A percentile compares a stretch with the other conserved stretches of the same genome.
These are phyloP conservation scores for Debaryomyces subglobosus DNA, from an alignment of 1,139 yeast genomes.

Conservation along the genomic window DNA sequence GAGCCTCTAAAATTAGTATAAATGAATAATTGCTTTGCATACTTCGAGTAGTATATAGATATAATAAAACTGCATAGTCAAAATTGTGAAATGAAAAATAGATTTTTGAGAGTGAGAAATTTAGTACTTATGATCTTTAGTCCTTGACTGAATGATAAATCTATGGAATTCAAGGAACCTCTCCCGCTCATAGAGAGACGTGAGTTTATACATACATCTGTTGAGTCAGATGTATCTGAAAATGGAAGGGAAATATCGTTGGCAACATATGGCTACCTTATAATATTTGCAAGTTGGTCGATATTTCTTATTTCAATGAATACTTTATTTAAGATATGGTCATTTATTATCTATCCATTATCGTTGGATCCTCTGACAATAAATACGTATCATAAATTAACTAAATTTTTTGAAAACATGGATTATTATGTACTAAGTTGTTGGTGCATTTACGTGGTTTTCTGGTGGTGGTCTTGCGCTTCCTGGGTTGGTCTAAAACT, in stretches of 20 bases:
- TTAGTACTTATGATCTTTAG: neutral
- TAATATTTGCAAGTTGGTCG: conserved; percentile 43
- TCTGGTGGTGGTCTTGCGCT: conserved; percentile 77
- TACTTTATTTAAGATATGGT: conserved; percentile 49
- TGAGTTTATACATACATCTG: conserved; percentile 8
- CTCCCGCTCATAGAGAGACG: conserved; percentile 16
- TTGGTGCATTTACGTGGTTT: conserved; percentile 58
- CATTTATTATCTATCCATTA: conserved; percentile 39
- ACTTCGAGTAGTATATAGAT: neutral
- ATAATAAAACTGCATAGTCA: neutral
- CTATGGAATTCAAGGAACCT: conserved; percentile 16
- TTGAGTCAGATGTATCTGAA: neutral
- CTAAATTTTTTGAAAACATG: conserved; percentile 21
- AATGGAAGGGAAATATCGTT: neutral
- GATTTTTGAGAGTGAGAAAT: neutral
- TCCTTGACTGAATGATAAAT: neutral
- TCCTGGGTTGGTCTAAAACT: conserved; percentile 81
- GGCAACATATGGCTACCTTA: conserved; percentile 37
- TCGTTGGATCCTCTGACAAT: conserved; percentile 12
- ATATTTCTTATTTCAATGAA: conserved; percentile 46
- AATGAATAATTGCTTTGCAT: conserved; percentile 14
- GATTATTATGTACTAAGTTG: conserved; percentile 55
- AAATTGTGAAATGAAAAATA: neutral
- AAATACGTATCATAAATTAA: conserved; percentile 18
- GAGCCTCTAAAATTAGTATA: conserved; percentile 40